These are phyloP conservation scores for Saksenaea oblongispora DNA, from an alignment of 371 early-diverging fungal species.

Conservation along the genomic window DNA sequence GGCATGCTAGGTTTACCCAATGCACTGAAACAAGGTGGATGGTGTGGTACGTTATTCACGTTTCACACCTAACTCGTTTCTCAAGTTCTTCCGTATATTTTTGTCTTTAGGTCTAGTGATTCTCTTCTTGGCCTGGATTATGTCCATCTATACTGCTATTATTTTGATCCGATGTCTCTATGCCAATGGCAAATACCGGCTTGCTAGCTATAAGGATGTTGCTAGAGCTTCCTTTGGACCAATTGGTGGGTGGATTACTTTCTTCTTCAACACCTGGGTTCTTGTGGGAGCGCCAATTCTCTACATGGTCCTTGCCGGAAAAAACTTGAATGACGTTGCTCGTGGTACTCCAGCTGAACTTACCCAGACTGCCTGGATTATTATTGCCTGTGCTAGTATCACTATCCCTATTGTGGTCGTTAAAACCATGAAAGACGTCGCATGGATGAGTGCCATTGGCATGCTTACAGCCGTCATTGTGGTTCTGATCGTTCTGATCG, in stretches of 20 bases:
- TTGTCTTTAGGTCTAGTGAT: constrained; percentile 58
- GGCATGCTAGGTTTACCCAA: constrained; percentile 83
- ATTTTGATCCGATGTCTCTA: constrained; percentile 39
- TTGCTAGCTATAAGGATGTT: constrained; percentile 41
- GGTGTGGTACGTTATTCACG: constrained; percentile 55
- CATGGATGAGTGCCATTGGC: constrained; percentile 65
- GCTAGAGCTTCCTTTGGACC: constrained; percentile 39
- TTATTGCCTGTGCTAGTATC: constrained; percentile 59
- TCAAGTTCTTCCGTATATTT: not conserved
- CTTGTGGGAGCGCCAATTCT: constrained; percentile 55
- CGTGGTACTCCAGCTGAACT: constrained; percentile 40
- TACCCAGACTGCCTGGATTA: constrained; percentile 58
- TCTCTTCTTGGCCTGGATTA: constrained; percentile 72
- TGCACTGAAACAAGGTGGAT: constrained; percentile 78
- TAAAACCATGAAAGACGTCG: constrained; percentile 63
- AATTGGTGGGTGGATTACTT: constrained; percentile 42
- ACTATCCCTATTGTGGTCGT: constrained; percentile 57
- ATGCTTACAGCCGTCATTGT: constrained; percentile 52
- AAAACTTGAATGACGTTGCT: constrained; percentile 46
- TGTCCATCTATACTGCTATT: constrained; percentile 60
- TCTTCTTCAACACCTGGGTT: constrained; percentile 62
- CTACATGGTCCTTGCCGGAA: constrained; percentile 57
- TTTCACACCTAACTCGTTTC: not conserved
- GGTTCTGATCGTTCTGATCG: constrained; percentile 45
- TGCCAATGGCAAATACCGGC: constrained; percentile 40